Percentiles rank a stretch among this genome's conserved stretches.
Conservation (phyloP, 169 alveolate genomes). For the Plasmodium cynomolgi region DNA sequence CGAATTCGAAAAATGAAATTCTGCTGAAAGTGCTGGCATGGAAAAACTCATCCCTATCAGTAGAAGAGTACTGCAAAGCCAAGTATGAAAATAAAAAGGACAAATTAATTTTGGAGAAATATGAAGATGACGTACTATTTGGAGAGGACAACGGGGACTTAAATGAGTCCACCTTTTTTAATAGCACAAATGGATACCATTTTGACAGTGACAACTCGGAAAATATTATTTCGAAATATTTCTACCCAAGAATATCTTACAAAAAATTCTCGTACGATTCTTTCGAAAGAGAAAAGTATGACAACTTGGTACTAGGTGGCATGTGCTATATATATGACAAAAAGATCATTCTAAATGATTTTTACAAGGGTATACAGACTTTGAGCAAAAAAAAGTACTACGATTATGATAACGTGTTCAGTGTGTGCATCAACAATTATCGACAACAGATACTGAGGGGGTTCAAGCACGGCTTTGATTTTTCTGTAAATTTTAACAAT, state of each 20-base stretch:
- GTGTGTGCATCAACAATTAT: constrained; percentile 71
- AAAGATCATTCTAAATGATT: constrained; percentile 63
- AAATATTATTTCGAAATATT: constrained; percentile 70
- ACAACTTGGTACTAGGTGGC: constrained; percentile 70
- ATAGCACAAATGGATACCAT: not conserved
- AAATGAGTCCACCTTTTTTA: constrained; percentile 29
- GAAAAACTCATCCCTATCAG: constrained; percentile 61
- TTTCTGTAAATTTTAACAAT: constrained; percentile 73
- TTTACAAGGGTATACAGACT: constrained; percentile 62
- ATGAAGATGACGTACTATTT: constrained; percentile 47
- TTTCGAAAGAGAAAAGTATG: constrained; percentile 69
- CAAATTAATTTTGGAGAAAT: constrained; percentile 53
- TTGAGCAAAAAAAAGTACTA: constrained; percentile 58
- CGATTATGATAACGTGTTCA: constrained; percentile 67
- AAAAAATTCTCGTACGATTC: constrained; percentile 71
- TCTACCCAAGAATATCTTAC: constrained; percentile 73
- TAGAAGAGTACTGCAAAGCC: constrained; percentile 58
- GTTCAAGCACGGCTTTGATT: constrained; percentile 75
- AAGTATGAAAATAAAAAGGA: constrained; percentile 71
- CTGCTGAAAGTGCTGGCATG: constrained; percentile 68
- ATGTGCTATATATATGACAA: constrained; percentile 73
- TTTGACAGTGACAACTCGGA: constrained; percentile 58
- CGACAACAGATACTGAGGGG: constrained; percentile 76
- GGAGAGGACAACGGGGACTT: not conserved
- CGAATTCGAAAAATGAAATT: constrained; percentile 73